Conservation (phyloP, 2,329 filamentous ascomycete species). For the Coccinonectria pachysandricola region DNA sequence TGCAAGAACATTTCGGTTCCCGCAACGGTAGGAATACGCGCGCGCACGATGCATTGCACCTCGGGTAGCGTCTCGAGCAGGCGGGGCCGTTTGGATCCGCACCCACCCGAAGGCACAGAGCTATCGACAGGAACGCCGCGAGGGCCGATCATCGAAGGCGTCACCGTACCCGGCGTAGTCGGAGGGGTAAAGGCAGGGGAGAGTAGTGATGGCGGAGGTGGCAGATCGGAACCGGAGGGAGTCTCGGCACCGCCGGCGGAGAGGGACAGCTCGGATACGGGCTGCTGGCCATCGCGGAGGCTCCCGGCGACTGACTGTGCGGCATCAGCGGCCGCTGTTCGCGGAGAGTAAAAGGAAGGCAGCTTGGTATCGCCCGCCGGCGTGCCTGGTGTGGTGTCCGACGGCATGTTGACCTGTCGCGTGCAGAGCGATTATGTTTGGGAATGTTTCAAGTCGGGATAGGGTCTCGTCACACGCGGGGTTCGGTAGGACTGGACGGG, state of each 20-base stretch:
- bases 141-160: slow-evolving; percentile 34
- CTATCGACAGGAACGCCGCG: slow-evolving; percentile 51
- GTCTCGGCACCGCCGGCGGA: slow-evolving; percentile 12
- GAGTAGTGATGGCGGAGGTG: slow-evolving; percentile 58
- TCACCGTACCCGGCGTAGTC: slow-evolving; percentile 48
- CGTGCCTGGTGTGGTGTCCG: slow-evolving; percentile 18
- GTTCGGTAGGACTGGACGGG: slow-evolving; percentile 7
- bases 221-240: slow-evolving; percentile 8
- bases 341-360: slow-evolving; percentile 38
- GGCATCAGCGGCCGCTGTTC: slow-evolving; percentile 20
- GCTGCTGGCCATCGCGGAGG: slow-evolving; percentile 12
- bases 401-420: slow-evolving; percentile 17
- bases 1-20: slow-evolving; percentile 97
- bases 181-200: slow-evolving; percentile 79
- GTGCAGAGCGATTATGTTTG: slow-evolving; percentile 15
- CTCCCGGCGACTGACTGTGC: too few relatives aligned
- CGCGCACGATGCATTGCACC: slow-evolving; percentile 89
- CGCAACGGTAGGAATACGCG: slow-evolving; percentile 83
- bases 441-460: slow-evolving; percentile 9
- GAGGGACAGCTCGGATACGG: slow-evolving; percentile 28
- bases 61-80: slow-evolving; percentile 67
- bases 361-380: slow-evolving; percentile 26
- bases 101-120: slow-evolving; percentile 46
- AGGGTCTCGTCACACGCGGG: slow-evolving; percentile 2
- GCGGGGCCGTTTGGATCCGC: slow-evolving; percentile 54